Evolutionary conservation across 2,329 filamentous ascomycete genomes (phyloP).

Genomic region (Penicillium italicum): DNA sequence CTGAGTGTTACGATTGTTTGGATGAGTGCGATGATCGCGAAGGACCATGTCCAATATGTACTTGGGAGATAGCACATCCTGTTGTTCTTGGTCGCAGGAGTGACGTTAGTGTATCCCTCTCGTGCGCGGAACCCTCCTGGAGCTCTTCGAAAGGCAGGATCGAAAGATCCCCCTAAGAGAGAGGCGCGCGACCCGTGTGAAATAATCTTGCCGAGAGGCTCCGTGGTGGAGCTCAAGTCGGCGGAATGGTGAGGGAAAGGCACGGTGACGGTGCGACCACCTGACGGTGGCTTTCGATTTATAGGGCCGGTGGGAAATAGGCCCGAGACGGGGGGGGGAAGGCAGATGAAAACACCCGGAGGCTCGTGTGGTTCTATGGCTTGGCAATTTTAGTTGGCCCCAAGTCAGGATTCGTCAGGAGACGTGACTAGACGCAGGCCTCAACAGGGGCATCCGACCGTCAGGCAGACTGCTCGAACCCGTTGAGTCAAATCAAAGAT

Average conservation of each 20-base stretch:
- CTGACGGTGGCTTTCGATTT: constrained; percentile 24
- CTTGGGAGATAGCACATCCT: constrained; percentile 70
- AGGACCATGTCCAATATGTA: constrained; percentile 83
- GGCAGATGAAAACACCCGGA: background rate
- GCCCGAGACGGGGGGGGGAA: background rate
- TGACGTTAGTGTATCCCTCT: constrained; percentile 47
- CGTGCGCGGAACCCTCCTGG: constrained; percentile 51
- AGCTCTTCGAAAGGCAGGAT: constrained; percentile 49
- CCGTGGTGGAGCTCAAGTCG: constrained; percentile 39
- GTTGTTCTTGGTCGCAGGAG: constrained; percentile 30
- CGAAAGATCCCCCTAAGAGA: constrained; percentile 57
- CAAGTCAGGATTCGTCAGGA: constrained; percentile 1
- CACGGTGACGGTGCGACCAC: constrained; percentile 36
- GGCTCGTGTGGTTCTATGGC: constrained; percentile 3
- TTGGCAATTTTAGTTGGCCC: constrained; percentile 4
- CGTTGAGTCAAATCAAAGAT: background rate
- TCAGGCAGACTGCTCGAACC: background rate
- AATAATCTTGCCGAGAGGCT: constrained; percentile 51
- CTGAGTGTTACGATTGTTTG: constrained; percentile 78
- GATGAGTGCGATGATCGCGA: constrained; percentile 67
- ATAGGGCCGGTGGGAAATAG: constrained; percentile 9
- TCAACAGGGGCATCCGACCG: background rate
- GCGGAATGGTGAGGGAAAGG: constrained; percentile 26
- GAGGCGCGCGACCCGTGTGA: constrained; percentile 56
- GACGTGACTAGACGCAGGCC: background rate